Percentiles rank a stretch among this genome's conserved stretches.
Evolutionary conservation across 331 rosid genomes (phyloP).

Genomic region (Pyrus hybrid): DNA sequence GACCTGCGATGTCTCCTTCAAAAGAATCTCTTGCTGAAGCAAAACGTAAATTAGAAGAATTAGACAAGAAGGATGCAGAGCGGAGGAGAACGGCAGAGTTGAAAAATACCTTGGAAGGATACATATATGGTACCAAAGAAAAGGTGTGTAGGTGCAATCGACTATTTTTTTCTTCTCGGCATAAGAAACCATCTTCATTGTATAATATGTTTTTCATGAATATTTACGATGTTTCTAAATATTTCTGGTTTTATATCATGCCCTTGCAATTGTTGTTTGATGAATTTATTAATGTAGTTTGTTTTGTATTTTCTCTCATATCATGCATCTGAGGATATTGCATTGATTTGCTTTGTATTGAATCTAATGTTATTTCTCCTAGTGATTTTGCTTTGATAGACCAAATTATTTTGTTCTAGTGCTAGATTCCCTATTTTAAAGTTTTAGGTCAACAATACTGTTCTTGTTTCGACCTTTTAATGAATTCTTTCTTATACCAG

Average conservation of each 20-base stretch:
- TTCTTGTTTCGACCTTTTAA: neutral
- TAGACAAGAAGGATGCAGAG: slow-evolving; percentile 81
- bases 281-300: neutral
- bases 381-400: neutral
- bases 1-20: slow-evolving; percentile 57
- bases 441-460: neutral
- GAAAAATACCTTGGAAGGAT: slow-evolving; percentile 87
- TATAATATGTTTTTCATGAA: neutral
- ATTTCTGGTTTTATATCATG: neutral
- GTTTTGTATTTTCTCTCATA: neutral
- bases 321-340: neutral
- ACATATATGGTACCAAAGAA: slow-evolving; percentile 81
- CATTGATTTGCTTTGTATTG: neutral
- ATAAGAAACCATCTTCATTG: neutral
- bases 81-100: slow-evolving; percentile 91
- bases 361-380: neutral
- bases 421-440: neutral
- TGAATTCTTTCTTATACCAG: slow-evolving; percentile 28
- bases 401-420: neutral
- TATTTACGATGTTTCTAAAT: neutral
- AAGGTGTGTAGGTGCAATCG: slow-evolving; percentile 47
- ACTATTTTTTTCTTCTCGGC: neutral
- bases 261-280: neutral
- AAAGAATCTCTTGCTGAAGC: slow-evolving; percentile 75
- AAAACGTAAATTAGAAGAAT: slow-evolving; percentile 58